Percentiles rank a stretch among this genome's conserved stretches.
These are phyloP conservation scores for Pseudogymnoascus verrucosus DNA, from an alignment of 2,329 filamentous ascomycete species.

Conservation along the genomic window DNA sequence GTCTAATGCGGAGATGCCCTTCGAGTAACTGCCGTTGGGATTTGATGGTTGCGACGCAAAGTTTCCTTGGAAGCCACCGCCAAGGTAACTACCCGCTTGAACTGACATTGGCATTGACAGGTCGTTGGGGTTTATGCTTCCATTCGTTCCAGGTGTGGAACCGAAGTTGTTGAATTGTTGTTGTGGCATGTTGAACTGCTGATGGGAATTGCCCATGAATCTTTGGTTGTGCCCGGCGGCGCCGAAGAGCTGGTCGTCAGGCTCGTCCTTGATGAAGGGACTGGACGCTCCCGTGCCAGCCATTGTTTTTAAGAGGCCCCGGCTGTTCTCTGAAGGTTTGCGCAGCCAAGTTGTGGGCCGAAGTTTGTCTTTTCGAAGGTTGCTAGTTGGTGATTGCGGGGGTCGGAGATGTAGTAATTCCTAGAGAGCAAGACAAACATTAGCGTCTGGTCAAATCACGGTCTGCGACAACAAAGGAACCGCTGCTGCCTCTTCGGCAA, in stretches of 20 bases:
- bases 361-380: conserved; percentile 5
- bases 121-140: conserved; percentile 75
- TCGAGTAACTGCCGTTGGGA: conserved; percentile 64
- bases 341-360: conserved; percentile 6
- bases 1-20: conserved; percentile 68
- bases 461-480: background rate
- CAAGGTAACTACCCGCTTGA: conserved; percentile 35
- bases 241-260: conserved; percentile 53
- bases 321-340: conserved; percentile 1
- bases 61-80: conserved; percentile 54
- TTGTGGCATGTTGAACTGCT: conserved; percentile 35
- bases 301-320: conserved; percentile 21
- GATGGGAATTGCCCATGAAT: conserved; percentile 25
- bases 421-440: background rate
- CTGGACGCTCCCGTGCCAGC: conserved; percentile 32
- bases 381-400: conserved; percentile 4
- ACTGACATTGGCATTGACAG: conserved; percentile 57
- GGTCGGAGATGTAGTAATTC: background rate
- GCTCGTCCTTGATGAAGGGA: conserved; percentile 62
- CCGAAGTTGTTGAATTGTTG: conserved; percentile 34
- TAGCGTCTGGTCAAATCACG: background rate
- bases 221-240: conserved; percentile 21
- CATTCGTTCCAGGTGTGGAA: conserved; percentile 30
- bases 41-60: conserved; percentile 45
- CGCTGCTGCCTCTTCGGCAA: background rate